Evolutionary conservation across 73 alveolate species (phyloP).

Genomic region (Paramecium primaurelia): DNA sequence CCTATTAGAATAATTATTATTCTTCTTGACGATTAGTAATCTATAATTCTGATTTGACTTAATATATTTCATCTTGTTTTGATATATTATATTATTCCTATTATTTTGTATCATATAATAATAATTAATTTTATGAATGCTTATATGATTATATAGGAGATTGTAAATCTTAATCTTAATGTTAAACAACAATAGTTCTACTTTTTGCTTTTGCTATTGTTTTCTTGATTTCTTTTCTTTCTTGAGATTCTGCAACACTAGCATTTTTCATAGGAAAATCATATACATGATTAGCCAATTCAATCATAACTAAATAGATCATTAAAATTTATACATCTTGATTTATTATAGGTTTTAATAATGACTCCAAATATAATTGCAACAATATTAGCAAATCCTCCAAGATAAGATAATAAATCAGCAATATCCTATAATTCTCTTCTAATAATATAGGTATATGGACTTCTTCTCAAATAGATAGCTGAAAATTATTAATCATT

Average conservation of each 20-base stretch:
- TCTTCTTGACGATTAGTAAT: background rate
- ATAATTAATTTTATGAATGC: background rate
- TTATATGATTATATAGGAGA: background rate
- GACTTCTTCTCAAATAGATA: slow-evolving; percentile 4
- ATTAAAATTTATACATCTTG: background rate
- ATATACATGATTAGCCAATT: background rate
- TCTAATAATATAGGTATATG: background rate
- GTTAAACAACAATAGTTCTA: background rate
- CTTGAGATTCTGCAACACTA: background rate
- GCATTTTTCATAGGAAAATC: background rate
- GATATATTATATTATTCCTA: background rate
- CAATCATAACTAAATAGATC: background rate
- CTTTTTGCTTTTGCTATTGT: background rate
- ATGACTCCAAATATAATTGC: background rate
- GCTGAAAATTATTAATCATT: background rate
- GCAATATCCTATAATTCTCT: background rate
- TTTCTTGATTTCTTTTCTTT: background rate
- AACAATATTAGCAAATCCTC: background rate
- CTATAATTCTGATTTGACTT: background rate
- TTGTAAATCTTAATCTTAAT: background rate
- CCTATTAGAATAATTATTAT: background rate
- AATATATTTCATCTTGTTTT: background rate
- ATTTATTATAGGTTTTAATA: background rate
- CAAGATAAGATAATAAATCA: background rate
- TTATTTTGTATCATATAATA: background rate